phyloP scores from a whole-genome alignment of 176 grass and related monocot genomes.

The Oropetium thomaeum region DNA sequence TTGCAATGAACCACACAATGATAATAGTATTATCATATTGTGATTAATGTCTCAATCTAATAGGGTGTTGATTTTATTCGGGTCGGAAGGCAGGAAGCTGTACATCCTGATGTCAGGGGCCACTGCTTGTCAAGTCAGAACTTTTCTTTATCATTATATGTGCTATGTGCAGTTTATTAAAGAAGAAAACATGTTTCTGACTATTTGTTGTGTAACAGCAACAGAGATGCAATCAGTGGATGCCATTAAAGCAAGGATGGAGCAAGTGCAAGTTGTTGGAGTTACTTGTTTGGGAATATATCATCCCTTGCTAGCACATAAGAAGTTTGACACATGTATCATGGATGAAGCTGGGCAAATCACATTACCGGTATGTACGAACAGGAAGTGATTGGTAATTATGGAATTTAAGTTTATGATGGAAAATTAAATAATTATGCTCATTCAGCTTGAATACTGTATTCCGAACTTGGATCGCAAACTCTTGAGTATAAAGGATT shows the following conservation, averaged over 20 bases:
- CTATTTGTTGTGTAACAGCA: constrained; percentile 54
- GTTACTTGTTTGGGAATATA: constrained; percentile 95
- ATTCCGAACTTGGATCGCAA: neutral
- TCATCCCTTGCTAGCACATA: constrained; percentile 77
- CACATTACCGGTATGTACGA: constrained; percentile 69
- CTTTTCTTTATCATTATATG: constrained; percentile 27
- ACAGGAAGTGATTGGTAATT: constrained; percentile 18
- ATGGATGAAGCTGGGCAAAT: constrained; percentile 99
- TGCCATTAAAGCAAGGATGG: constrained; percentile 84
- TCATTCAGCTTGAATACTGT: neutral
- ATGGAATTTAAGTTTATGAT: neutral
- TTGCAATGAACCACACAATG: neutral
- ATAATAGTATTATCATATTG: constrained; percentile 30
- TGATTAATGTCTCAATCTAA: constrained; percentile 25
- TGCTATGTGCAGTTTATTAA: constrained; percentile 12
- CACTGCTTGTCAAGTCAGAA: constrained; percentile 81
- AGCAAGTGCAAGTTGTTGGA: constrained; percentile 84
- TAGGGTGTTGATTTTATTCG: constrained; percentile 95
- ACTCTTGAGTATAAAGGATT: constrained; percentile 4
- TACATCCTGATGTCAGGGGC: constrained; percentile 65
- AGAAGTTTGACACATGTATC: constrained; percentile 97
- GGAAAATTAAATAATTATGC: neutral
- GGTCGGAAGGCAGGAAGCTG: constrained; percentile 81
- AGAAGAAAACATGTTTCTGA: constrained; percentile 12
- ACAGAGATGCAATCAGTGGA: constrained; percentile 59